Base-by-base conservation (phyloP, 345 rosid species). In the Hibiscus trionum region DNA sequence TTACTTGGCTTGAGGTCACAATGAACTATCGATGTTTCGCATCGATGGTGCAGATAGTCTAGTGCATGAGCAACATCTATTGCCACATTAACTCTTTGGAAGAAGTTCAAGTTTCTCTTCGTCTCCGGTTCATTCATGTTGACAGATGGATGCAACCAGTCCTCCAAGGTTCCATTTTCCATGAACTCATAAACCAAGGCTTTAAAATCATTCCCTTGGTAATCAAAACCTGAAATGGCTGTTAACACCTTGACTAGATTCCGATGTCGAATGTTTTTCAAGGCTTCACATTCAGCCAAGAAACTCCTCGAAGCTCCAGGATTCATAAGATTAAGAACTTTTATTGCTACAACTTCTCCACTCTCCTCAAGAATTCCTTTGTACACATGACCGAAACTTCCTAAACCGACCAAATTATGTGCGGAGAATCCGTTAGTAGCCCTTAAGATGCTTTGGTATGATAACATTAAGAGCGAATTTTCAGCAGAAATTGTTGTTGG, bases 281-380 rank as follows among this genome's bases (percentile, higher is more conserved):
- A 57, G 0, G 83, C 75, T 69, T 85, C 65, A 68, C 86, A 84
- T 72, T 86, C 88, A 11, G 81, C 80, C 26, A 82, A 11, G 29
- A 84, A 88, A 14, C 85, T 88, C 75, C 77, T 78, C 3, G 33
- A 69, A 29, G 84, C 91, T 67, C 84, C 85, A 72, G 12, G 75
- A 53, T 15, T 71, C 17, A 47, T 4, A 62, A 84, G 77, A 46
- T 87, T 81, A 26, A 87, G 2, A 35, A 86, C 84, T 69, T 84
- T 84, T 5, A 80, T 68, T n/a, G 80, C 84, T 16, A 78, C 65
- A 7, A 27, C 19, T 8, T 0, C 61, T 57, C 60, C 35, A 7
- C 35, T 3, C 24, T 70, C 47, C 11, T 47, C 71, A 8, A 83
- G 69, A 50, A 16, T 31, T 76, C 72, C 72, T 33, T 31, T 53